Conservation (phyloP, 176 grass and related monocot genomes). For the Juncus effusus region DNA sequence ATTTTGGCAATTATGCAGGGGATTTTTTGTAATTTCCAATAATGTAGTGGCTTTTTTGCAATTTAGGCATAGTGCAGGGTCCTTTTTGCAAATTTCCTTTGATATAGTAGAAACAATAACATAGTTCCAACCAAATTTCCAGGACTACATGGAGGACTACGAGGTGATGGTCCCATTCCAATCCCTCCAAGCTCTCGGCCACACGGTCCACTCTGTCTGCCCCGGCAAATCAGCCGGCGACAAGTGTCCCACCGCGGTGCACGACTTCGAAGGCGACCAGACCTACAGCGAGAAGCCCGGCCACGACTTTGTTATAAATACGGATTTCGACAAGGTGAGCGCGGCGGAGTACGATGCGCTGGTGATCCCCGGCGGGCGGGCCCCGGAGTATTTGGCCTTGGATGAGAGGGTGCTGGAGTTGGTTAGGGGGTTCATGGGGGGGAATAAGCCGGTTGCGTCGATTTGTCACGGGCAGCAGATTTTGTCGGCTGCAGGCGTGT, state of each 20-base stretch:
- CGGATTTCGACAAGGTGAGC: slow-evolving; percentile 55
- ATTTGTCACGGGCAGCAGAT: slow-evolving; percentile 96
- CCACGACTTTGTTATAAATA: slow-evolving; percentile 77
- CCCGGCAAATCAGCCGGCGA: slow-evolving; percentile 61
- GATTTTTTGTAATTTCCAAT: background rate
- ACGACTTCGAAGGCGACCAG: slow-evolving; percentile 95
- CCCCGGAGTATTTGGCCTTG: slow-evolving; percentile 77
- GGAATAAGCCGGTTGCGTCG: slow-evolving; percentile 73
- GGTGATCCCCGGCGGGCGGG: slow-evolving; percentile 85
- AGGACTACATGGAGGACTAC: slow-evolving; percentile 99
- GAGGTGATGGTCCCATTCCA: slow-evolving; percentile 97
- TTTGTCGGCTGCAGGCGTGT: slow-evolving; percentile 78
- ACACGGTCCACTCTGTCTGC: slow-evolving; percentile 70
- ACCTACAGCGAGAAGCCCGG: slow-evolving; percentile 97
- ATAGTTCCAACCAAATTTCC: background rate
- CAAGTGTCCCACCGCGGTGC: slow-evolving; percentile 80
- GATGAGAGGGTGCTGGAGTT: slow-evolving; percentile 61
- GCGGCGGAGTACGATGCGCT: slow-evolving; percentile 66
- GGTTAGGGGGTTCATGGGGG: slow-evolving; percentile 62
- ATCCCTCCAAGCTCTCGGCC: slow-evolving; percentile 87
- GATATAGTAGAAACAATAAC: too few species aligned
- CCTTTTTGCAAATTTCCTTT: background rate
- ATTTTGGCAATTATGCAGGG: background rate
- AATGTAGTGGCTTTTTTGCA: background rate
- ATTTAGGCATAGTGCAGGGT: background rate